phyloP scores from a whole-genome alignment of 140 eudicot genomes.

The Anethum foeniculum region DNA sequence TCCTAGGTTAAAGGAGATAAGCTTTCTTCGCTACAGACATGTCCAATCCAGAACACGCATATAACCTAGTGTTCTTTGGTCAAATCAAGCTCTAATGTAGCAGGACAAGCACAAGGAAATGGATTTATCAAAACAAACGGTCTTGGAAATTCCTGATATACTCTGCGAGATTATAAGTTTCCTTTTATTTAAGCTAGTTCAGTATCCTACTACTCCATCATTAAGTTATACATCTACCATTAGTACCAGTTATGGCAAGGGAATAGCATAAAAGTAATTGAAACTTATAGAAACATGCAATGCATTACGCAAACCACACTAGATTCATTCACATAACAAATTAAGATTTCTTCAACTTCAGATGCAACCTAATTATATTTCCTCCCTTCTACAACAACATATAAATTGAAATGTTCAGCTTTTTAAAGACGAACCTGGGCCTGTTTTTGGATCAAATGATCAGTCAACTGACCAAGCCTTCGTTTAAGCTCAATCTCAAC shows the following conservation, averaged over 20 bases:
- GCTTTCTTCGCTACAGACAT: not conserved
- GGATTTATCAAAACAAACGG: not conserved
- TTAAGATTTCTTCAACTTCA: not conserved
- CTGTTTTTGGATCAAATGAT: slow-evolving; percentile 91
- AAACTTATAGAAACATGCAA: not conserved
- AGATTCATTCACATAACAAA: not conserved
- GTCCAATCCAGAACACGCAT: not conserved
- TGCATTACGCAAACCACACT: not conserved
- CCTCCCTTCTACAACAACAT: not conserved
- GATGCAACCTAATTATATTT: not conserved
- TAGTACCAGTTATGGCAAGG: not conserved
- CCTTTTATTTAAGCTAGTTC: not conserved
- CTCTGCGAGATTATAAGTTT: not conserved
- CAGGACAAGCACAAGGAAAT: not conserved
- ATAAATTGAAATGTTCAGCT: not conserved
- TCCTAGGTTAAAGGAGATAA: not conserved
- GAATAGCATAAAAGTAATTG: not conserved
- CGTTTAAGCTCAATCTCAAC: slow-evolving; percentile 82
- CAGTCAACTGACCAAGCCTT: slow-evolving; percentile 83
- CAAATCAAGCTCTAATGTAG: not conserved
- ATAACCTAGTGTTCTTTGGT: not conserved
- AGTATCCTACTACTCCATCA: not conserved
- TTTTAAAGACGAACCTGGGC: slow-evolving; percentile 50
- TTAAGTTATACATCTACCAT: not conserved
- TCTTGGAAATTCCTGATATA: not conserved